Percentiles rank a stretch among this genome's conserved stretches.
phyloP scores from a whole-genome alignment of 2,329 filamentous ascomycete genomes.

The Neospermospora avenae region DNA sequence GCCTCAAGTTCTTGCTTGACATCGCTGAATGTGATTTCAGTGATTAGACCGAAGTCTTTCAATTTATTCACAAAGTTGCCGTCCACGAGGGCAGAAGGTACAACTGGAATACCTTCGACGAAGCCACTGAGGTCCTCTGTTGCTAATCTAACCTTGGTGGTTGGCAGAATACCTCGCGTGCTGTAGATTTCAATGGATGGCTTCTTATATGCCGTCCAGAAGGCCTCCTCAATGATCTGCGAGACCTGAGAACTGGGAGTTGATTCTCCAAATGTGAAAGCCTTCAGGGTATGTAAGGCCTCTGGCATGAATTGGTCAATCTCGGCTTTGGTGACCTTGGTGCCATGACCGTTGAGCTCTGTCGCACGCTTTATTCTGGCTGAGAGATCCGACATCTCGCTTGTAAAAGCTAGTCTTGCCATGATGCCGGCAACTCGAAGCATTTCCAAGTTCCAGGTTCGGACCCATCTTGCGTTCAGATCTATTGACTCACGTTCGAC shows the following conservation, averaged over 20 bases:
- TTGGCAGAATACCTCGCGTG: slow-evolving; percentile 81
- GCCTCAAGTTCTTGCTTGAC: slow-evolving; percentile 79
- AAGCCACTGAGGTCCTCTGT: slow-evolving; percentile 66
- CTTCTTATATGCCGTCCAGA: slow-evolving; percentile 87
- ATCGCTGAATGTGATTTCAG: slow-evolving; percentile 80
- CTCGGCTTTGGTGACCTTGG: slow-evolving; percentile 58
- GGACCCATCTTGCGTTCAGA: slow-evolving; percentile 90
- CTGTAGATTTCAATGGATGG: slow-evolving; percentile 85
- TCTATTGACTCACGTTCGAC: slow-evolving; percentile 97
- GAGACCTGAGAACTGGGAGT: slow-evolving; percentile 84
- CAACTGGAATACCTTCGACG: slow-evolving; percentile 81
- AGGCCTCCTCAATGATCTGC: slow-evolving; percentile 86
- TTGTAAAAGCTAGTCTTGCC: slow-evolving; percentile 79
- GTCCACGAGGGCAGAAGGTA: slow-evolving; percentile 72
- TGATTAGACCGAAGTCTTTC: slow-evolving; percentile 81
- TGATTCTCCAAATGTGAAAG: slow-evolving; percentile 85
- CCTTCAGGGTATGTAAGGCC: slow-evolving; percentile 78
- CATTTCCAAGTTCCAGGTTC: slow-evolving; percentile 94
- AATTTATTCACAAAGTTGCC: slow-evolving; percentile 77
- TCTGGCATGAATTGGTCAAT: slow-evolving; percentile 69
- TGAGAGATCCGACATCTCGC: slow-evolving; percentile 79
- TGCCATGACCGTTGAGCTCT: slow-evolving; percentile 40
- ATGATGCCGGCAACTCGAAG: slow-evolving; percentile 87
- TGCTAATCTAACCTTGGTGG: slow-evolving; percentile 74
- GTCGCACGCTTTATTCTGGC: slow-evolving; percentile 50